These are phyloP conservation scores for Colletotrichum tamarilloi DNA, from an alignment of 2,329 filamentous ascomycete species.

Conservation along the genomic window DNA sequence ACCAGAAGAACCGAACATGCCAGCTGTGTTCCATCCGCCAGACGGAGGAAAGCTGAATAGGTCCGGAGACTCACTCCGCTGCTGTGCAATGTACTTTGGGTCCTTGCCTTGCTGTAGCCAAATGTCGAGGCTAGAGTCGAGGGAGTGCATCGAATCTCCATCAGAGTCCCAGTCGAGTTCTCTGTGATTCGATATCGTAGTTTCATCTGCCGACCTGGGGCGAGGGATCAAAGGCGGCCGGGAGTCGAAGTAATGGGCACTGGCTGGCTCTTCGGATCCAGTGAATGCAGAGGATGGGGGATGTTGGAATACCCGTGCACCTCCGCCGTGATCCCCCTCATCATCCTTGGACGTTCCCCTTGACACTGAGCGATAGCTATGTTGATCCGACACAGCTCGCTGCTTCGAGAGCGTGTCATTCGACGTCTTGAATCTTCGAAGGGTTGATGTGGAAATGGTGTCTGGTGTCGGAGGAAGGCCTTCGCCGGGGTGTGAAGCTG, in stretches of 20 bases:
- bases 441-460: conserved; percentile 67
- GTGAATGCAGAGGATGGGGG: conserved; percentile 47
- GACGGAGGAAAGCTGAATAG: conserved; percentile 63
- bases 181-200: conserved; percentile 52
- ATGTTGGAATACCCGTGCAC: conserved; percentile 39
- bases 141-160: conserved; percentile 53
- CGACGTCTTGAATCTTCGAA: conserved; percentile 62
- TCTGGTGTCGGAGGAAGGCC: conserved; percentile 68
- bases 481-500: conserved; percentile 52
- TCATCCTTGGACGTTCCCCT: conserved; percentile 40
- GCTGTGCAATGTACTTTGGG: conserved; percentile 46
- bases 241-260: conserved; percentile 43
- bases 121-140: conserved; percentile 64
- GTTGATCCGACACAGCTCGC: conserved; percentile 42
- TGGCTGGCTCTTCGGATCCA: conserved; percentile 39
- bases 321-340: conserved; percentile 33
- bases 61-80: conserved; percentile 57
- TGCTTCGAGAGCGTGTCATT: conserved; percentile 57
- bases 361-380: conserved; percentile 45
- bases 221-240: conserved; percentile 48
- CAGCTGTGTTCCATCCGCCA: conserved; percentile 58
- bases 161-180: conserved; percentile 58
- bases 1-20: conserved; percentile 55
- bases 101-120: conserved; percentile 64
- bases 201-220: conserved; percentile 60